A percentile compares a stretch with the other conserved stretches of the same genome.
phyloP scores from a whole-genome alignment of 2,329 filamentous ascomycete species.

The Ascochyta clinopodiicola region DNA sequence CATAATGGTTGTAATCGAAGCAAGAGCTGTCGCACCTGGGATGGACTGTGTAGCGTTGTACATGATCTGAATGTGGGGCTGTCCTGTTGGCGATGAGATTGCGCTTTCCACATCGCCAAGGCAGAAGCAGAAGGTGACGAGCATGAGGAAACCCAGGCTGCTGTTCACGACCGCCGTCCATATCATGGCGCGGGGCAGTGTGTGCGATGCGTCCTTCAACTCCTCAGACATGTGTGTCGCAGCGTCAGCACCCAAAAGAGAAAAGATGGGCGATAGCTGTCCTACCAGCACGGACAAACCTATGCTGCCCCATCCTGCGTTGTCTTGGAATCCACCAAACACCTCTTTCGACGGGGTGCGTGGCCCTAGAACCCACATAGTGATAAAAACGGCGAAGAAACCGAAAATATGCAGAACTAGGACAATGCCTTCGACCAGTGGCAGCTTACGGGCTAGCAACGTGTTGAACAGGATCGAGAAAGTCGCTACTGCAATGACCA shows the following conservation, averaged over 20 bases:
- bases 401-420: slow-evolving; percentile 58
- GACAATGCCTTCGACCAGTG: slow-evolving; percentile 55
- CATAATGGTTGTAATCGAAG: slow-evolving; percentile 37
- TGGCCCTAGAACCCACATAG: slow-evolving; percentile 39
- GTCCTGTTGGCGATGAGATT: background rate
- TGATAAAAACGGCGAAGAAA: slow-evolving; percentile 56
- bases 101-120: slow-evolving; percentile 19
- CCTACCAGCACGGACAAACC: slow-evolving; percentile 34
- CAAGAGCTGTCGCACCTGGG: slow-evolving; percentile 27
- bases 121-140: slow-evolving; percentile 40
- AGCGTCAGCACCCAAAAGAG: slow-evolving; percentile 37
- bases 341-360: slow-evolving; percentile 30
- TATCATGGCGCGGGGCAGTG: slow-evolving; percentile 52
- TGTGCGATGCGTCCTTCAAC: slow-evolving; percentile 40
- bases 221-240: slow-evolving; percentile 45
- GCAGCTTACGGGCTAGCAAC: slow-evolving; percentile 53
- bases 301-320: slow-evolving; percentile 34
- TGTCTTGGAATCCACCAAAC: slow-evolving; percentile 35
- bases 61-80: slow-evolving; percentile 3
- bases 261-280: slow-evolving; percentile 31
- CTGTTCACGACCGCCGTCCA: slow-evolving; percentile 32
- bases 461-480: slow-evolving; percentile 54
- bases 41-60: slow-evolving; percentile 19
- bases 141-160: slow-evolving; percentile 34
- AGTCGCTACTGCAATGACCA: slow-evolving; percentile 53